These are phyloP conservation scores for Podospora comata DNA, from an alignment of 495 filamentous ascomycete species.

Conservation along the genomic window DNA sequence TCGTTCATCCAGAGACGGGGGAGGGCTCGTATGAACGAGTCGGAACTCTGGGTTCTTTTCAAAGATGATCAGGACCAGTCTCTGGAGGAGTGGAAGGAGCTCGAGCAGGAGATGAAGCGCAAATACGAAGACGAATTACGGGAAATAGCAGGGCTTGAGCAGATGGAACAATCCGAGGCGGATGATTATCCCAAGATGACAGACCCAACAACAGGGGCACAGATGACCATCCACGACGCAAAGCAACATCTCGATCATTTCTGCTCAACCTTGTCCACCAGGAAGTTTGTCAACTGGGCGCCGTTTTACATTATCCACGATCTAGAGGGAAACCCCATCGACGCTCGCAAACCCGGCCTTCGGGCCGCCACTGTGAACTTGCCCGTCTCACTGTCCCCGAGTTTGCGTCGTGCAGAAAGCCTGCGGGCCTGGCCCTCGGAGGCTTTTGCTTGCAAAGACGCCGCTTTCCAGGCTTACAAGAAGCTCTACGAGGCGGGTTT, in stretches of 20 bases:
- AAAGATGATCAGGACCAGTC: conserved; percentile 29
- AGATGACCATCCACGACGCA: conserved; percentile 69
- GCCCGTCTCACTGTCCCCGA: conserved; percentile 64
- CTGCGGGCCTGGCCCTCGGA: conserved; percentile 63
- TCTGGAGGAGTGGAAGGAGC: conserved; percentile 52
- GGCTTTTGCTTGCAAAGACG: conserved; percentile 72
- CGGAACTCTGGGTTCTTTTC: conserved; percentile 67
- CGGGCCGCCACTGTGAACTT: conserved; percentile 62
- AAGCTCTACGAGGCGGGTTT: conserved; percentile 66
- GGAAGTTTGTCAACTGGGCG: conserved; percentile 49
- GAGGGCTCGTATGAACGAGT: conserved; percentile 68
- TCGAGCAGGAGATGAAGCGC: conserved; percentile 72
- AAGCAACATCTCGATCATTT: conserved; percentile 79
- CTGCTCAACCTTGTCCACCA: conserved; percentile 59
- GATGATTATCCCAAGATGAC: conserved; percentile 46
- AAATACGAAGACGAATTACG: conserved; percentile 70
- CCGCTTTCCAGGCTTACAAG: conserved; percentile 78
- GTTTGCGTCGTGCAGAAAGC: conserved; percentile 57
- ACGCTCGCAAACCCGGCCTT: conserved; percentile 6
- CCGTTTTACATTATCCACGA: conserved; percentile 48
- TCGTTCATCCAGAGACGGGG: conserved; percentile 88
- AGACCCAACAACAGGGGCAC: conserved; percentile 59
- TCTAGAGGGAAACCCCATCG: conserved; percentile 18
- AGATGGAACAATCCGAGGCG: conserved; percentile 53
- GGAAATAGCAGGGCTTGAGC: conserved; percentile 41